A percentile compares a stretch with the other conserved stretches of the same genome.
phyloP scores from a whole-genome alignment of 2,329 filamentous ascomycete species.

The Curvularia sp. region DNA sequence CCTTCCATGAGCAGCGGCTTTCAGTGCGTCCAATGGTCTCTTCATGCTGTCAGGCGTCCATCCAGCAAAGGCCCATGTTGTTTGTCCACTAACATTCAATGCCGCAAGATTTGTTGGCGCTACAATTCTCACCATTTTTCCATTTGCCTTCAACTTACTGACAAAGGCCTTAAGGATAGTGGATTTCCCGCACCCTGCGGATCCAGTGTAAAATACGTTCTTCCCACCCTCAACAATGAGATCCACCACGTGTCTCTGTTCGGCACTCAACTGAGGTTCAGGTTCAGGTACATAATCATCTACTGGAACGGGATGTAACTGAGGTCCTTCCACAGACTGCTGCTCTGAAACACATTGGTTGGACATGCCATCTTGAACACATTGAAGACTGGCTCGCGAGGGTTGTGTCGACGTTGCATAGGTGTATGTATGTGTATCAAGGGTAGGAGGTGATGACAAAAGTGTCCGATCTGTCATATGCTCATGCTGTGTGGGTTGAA shows the following conservation, averaged over 20 bases:
- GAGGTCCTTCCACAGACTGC: not conserved
- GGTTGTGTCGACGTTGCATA: not conserved
- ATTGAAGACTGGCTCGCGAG: not conserved
- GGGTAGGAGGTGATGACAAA: not conserved
- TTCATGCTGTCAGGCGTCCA: conserved; percentile 61
- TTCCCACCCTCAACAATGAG: conserved; percentile 57
- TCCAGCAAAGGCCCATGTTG: conserved; percentile 65
- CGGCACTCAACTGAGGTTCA: conserved; percentile 52
- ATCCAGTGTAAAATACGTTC: conserved; percentile 71
- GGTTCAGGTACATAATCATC: conserved; percentile 9
- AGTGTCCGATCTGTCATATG: not conserved
- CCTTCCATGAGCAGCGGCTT: conserved; percentile 42
- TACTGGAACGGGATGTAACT: not conserved
- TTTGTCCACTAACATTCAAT: conserved; percentile 63
- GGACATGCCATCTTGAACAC: not conserved
- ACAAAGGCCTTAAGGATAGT: conserved; percentile 62
- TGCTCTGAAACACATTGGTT: not conserved
- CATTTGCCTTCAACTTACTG: conserved; percentile 45
- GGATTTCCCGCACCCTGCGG: conserved; percentile 67
- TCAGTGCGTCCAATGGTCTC: conserved; percentile 49
- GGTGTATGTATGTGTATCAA: not conserved
- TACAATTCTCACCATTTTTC: conserved; percentile 58
- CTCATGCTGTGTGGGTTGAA: not conserved
- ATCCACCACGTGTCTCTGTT: conserved; percentile 60
- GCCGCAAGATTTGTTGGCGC: conserved; percentile 69